phyloP scores from a whole-genome alignment of 805 yeast species.

The Lipomyces chichibuensis region DNA sequence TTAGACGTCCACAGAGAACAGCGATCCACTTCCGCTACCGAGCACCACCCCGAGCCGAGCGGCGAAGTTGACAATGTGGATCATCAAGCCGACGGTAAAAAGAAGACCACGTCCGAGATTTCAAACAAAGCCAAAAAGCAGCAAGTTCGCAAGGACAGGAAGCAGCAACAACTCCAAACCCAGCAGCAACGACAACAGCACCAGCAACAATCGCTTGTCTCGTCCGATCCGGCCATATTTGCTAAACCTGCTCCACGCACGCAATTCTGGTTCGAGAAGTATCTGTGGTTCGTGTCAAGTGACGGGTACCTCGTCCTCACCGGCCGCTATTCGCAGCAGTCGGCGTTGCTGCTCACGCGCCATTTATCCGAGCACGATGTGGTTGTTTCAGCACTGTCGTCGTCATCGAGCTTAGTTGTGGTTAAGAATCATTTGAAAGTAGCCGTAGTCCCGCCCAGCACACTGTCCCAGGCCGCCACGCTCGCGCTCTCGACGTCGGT shows the following conservation, averaged over 20 bases:
- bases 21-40: background rate
- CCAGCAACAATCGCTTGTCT: background rate
- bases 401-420: conserved; percentile 74
- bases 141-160: conserved; percentile 23
- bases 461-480: conserved; percentile 87
- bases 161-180: conserved; percentile 16
- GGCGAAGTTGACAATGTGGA: background rate
- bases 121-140: conserved; percentile 25
- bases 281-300: conserved; percentile 88
- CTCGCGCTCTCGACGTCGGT: conserved; percentile 77
- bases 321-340: conserved; percentile 80
- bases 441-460: conserved; percentile 70
- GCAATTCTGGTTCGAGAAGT: conserved; percentile 92
- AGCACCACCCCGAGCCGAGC: background rate
- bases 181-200: conserved; percentile 1
- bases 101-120: background rate
- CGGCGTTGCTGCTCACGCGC: conserved; percentile 76
- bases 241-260: conserved; percentile 33
- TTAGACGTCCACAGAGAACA: conserved; percentile 5
- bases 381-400: conserved; percentile 72
- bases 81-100: background rate
- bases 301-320: conserved; percentile 86
- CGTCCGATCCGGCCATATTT: background rate
- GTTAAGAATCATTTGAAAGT: conserved; percentile 76
- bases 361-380: conserved; percentile 75